Base-by-base conservation (phyloP, 2,329 filamentous ascomycete genomes). In the Colletotrichum sansevieriae region DNA sequence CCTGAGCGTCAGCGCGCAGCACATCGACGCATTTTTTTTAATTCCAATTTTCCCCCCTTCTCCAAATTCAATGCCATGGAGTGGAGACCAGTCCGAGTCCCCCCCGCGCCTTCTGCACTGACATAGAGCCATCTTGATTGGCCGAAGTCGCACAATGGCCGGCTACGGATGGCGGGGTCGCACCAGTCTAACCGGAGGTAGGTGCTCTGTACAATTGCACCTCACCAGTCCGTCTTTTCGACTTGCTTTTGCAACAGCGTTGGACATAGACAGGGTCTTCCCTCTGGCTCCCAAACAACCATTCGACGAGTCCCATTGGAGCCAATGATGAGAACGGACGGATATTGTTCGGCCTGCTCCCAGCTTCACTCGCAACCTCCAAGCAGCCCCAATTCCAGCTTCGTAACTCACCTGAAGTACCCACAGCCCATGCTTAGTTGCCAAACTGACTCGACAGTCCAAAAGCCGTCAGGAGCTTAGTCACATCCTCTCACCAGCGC, bases 141-240 rank as follows among this genome's bases (percentile, higher is more conserved):
- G 61, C 20, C n/a, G 13, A 10, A 18, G 11, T 20, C 37, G 52
- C 15, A 54, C 22, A n/a, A n/a, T n/a, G n/a, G n/a, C n/a, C n/a
- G n/a, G n/a, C 22, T 39, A 33, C 22, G 41, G 52, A 64, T 64
- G 61, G 61, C 61, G 61, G 61, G 61, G 61, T 64, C 58, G 52
- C 15, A 54, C 22, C 29, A 25, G 22, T 41, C 22, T 22, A 22
- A 18, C 18, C 18, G 18, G 18, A 18, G 18, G 18, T 18, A 18
- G 18, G 41, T 39, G 4, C 22, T 22, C 22, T 25, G 25, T 25
- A 5, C 25, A 39, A 10, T 13, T 15, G 22, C 33, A 58, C 39
- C 18, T 18, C 39, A 13, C 13, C 58, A 33, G 35, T 29, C 25
- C 61, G 20, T 4, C n/a, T 18, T 41, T 25, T 61, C 58, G 58